Percentiles rank a stretch among this genome's conserved stretches.
These are phyloP conservation scores for Neopestalotiopsis clavispora DNA, from an alignment of 2,329 filamentous ascomycete genomes.

Conservation along the genomic window DNA sequence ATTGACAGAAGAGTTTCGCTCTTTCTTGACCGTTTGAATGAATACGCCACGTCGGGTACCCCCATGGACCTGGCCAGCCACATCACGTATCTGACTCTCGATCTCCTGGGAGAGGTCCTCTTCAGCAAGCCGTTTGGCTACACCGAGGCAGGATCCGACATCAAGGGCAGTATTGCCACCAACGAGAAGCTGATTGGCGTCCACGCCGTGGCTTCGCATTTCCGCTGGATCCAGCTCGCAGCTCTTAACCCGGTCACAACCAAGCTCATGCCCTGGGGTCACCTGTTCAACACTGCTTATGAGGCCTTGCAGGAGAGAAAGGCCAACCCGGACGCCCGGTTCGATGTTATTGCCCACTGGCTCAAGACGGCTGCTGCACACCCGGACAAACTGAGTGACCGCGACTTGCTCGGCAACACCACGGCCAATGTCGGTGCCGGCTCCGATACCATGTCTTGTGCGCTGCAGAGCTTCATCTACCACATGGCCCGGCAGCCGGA, in stretches of 20 bases:
- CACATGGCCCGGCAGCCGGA: constrained; percentile 5
- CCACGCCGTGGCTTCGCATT: not conserved
- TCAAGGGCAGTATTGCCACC: constrained; percentile 28
- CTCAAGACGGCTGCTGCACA: not conserved
- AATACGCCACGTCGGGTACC: not conserved
- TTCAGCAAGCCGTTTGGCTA: constrained; percentile 35
- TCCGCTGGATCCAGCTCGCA: not conserved
- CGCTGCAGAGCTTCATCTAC: constrained; percentile 5
- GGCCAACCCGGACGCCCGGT: constrained; percentile 5
- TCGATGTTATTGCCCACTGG: constrained; percentile 5
- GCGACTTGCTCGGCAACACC: constrained; percentile 25
- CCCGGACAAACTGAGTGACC: constrained; percentile 23
- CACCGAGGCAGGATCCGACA: constrained; percentile 29
- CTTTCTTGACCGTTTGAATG: constrained; percentile 16
- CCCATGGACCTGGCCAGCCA: constrained; percentile 21
- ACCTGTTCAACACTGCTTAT: constrained; percentile 17
- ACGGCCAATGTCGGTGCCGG: constrained; percentile 21
- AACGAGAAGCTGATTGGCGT: not conserved
- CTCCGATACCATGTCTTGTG: constrained; percentile 1
- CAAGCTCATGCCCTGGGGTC: constrained; percentile 8
- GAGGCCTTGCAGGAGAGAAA: not conserved
- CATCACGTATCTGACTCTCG: constrained; percentile 28
- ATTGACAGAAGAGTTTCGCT: constrained; percentile 14
- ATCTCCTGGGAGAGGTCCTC: constrained; percentile 33
- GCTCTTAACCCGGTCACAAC: constrained; percentile 24